Evolutionary conservation across 805 yeast genomes (phyloP).

Genomic region (Peterozyma toletana): DNA sequence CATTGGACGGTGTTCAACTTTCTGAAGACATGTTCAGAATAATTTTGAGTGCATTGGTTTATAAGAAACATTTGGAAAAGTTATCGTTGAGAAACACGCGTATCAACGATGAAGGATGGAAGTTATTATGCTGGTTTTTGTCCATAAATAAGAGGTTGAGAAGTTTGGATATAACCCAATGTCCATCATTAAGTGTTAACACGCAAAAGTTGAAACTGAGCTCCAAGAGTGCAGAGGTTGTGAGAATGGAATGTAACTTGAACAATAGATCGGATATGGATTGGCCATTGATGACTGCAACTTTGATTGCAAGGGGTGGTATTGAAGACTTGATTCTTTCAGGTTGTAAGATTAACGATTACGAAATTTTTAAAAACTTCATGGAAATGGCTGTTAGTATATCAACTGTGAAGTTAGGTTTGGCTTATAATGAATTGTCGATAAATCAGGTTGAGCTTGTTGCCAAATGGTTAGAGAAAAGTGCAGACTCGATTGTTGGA

Average conservation of each 20-base stretch:
- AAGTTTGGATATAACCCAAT: conserved; percentile 67
- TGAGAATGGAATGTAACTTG: conserved; percentile 38
- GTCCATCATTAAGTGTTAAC: conserved; percentile 40
- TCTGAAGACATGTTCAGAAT: conserved; percentile 72
- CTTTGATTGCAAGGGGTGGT: conserved; percentile 63
- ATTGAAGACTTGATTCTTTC: conserved; percentile 74
- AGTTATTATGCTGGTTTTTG: conserved; percentile 66
- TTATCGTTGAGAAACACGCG: conserved; percentile 74
- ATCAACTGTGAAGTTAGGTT: conserved; percentile 58
- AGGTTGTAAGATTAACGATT: conserved; percentile 61
- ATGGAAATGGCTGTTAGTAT: conserved; percentile 48
- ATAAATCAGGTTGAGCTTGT: conserved; percentile 51
- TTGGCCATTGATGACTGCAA: conserved; percentile 72
- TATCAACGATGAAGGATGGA: conserved; percentile 71
- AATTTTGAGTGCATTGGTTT: conserved; percentile 61
- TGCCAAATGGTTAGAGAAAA: conserved; percentile 48
- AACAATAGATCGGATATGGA: conserved; percentile 70
- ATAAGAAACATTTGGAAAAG: conserved; percentile 61
- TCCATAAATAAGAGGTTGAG: conserved; percentile 51
- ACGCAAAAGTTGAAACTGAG: conserved; percentile 27
- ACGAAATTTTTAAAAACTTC: conserved; percentile 46
- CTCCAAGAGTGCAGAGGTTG: conserved; percentile 4
- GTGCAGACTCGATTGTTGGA: conserved; percentile 44
- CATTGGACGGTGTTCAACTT: conserved; percentile 73
- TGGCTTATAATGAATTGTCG: conserved; percentile 66